Conservation (phyloP, 306 rosid species). For the Inga oerstediana region DNA sequence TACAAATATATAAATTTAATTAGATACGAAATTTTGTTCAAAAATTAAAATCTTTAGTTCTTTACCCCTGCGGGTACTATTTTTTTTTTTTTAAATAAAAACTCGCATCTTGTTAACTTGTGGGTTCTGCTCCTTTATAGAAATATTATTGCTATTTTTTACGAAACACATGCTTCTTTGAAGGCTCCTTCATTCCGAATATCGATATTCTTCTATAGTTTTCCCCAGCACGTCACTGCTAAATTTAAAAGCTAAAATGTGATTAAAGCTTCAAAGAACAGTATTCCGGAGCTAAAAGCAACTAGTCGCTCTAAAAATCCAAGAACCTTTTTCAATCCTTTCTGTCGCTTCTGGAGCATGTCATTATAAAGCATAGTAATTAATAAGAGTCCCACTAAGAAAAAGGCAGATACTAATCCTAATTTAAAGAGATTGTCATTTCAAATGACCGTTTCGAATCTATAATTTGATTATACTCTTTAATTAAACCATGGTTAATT, state of each 20-base stretch:
- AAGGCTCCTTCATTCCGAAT: not conserved
- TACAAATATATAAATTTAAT: too few species aligned
- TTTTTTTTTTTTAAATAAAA: not conserved
- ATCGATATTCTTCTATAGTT: not conserved
- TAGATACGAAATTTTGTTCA: too few species aligned
- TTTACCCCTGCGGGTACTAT: too few species aligned
- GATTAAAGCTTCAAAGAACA: not conserved
- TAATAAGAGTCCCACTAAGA: constrained; percentile 24
- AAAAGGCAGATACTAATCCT: not conserved
- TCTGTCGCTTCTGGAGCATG: constrained; percentile 1
- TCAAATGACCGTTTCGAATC: not conserved
- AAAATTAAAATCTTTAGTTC: too few species aligned
- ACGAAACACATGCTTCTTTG: not conserved
- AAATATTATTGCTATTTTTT: not conserved
- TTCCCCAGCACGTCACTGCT: not conserved
- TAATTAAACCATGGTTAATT: not conserved
- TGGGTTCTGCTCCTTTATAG: not conserved
- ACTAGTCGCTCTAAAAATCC: not conserved
- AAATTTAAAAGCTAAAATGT: not conserved
- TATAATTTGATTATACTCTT: not conserved
- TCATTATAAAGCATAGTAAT: not conserved
- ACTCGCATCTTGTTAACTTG: not conserved
- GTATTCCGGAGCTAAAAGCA: not conserved
- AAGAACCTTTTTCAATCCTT: not conserved
- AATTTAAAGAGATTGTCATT: not conserved